A percentile compares a stretch with the other conserved stretches of the same genome.
Conservation (phyloP, 371 early-diverging fungal species). For the Zopfochytrium polystomum region DNA sequence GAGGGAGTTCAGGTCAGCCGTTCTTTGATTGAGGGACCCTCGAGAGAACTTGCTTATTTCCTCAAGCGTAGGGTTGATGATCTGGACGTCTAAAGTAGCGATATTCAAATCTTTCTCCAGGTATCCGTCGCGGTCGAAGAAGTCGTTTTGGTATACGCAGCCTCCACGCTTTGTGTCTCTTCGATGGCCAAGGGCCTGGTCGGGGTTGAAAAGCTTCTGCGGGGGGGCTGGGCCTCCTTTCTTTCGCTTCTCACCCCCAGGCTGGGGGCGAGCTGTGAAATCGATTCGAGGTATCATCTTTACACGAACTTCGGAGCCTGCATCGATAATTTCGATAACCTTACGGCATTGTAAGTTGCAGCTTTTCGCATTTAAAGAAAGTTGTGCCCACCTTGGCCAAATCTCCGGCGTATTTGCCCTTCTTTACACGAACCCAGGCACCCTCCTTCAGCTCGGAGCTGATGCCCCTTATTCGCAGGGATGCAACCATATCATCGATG, state of each 20-base stretch:
- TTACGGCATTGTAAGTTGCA: conserved; percentile 6
- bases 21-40: conserved; percentile 25
- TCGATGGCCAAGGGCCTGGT: conserved; percentile 38
- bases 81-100: conserved; percentile 67
- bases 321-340: conserved; percentile 74
- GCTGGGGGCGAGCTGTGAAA: conserved; percentile 32
- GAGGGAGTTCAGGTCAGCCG: conserved; percentile 25
- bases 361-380: background rate
- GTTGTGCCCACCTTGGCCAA: conserved; percentile 73
- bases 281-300: conserved; percentile 90
- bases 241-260: conserved; percentile 57
- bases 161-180: conserved; percentile 45
- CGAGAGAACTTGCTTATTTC: conserved; percentile 83
- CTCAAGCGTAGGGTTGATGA: conserved; percentile 87
- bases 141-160: conserved; percentile 75
- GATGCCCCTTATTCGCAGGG: conserved; percentile 67
- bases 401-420: conserved; percentile 96
- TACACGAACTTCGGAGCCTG: conserved; percentile 74
- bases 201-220: conserved; percentile 71
- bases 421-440: conserved; percentile 89
- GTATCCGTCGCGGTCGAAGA: conserved; percentile 80
- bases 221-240: conserved; percentile 28
- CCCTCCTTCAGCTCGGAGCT: conserved; percentile 71
- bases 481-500: conserved; percentile 93
- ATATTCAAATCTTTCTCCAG: conserved; percentile 86